These are phyloP conservation scores for Eruca vesicaria DNA, from an alignment of 441 rosid species.

Conservation along the genomic window DNA sequence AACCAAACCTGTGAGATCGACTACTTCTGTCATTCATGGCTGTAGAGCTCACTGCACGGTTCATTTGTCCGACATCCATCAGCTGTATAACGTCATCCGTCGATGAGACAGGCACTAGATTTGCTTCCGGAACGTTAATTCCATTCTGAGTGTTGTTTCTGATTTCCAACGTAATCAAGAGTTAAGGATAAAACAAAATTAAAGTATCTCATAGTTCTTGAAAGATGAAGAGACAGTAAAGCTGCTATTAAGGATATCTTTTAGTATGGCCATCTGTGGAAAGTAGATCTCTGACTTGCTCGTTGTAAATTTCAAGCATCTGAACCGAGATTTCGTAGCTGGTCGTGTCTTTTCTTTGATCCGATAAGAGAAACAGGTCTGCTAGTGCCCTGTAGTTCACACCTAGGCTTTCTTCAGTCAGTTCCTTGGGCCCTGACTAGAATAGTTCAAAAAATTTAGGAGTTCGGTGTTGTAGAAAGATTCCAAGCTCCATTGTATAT, in stretches of 20 bases:
- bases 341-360: slow-evolving; percentile 2
- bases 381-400: slow-evolving; percentile 66
- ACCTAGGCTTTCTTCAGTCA: slow-evolving; percentile 2
- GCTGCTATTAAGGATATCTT: slow-evolving; percentile 40
- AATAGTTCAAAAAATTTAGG: background rate
- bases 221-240: background rate
- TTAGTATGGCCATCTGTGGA: slow-evolving; percentile 45
- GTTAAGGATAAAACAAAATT: background rate
- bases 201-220: background rate
- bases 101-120: background rate
- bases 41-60: slow-evolving; percentile 81
- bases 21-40: slow-evolving; percentile 86
- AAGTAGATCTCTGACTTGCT: slow-evolving; percentile 79
- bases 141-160: background rate
- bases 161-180: background rate
- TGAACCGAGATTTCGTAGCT: background rate
- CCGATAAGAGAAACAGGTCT: slow-evolving; percentile 46
- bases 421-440: background rate
- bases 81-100: background rate
- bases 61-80: slow-evolving; percentile 44
- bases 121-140: slow-evolving; percentile 1
- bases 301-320: slow-evolving; percentile 77
- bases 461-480: background rate
- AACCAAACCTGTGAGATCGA: slow-evolving; percentile 54
- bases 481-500: background rate